These are phyloP conservation scores for Eucommia ulmoides DNA, from an alignment of 257 asterid species.

Conservation along the genomic window DNA sequence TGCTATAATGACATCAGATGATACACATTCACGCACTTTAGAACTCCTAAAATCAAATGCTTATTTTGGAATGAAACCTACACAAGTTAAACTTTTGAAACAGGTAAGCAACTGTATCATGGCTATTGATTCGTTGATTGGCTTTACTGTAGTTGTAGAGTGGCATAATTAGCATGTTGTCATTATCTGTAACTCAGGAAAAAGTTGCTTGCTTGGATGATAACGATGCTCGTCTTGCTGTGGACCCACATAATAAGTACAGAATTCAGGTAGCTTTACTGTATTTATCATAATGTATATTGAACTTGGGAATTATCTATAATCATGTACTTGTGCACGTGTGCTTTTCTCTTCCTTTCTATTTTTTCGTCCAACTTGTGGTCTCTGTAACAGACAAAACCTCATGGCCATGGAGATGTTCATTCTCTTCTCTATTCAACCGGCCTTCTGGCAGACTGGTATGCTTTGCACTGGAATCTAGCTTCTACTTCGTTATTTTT, in stretches of 20 bases:
- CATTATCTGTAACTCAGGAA: conserved; percentile 46
- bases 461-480: too few relatives aligned
- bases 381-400: too few relatives aligned
- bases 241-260: conserved; percentile 72
- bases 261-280: conserved; percentile 57
- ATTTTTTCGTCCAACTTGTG: too few relatives aligned
- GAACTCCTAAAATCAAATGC: conserved; percentile 61
- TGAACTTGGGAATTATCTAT: not conserved
- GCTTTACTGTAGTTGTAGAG: not conserved
- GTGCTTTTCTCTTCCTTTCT: not conserved
- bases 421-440: too few relatives aligned
- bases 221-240: conserved; percentile 87
- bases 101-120: conserved; percentile 44
- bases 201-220: conserved; percentile 99
- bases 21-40: conserved; percentile 69
- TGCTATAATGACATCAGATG: conserved; percentile 96
- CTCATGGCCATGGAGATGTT: too few relatives aligned
- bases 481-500: too few relatives aligned
- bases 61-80: conserved; percentile 91
- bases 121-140: not conserved
- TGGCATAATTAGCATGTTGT: not conserved
- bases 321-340: not conserved
- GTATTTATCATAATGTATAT: conserved; percentile 2
- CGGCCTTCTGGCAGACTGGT: too few relatives aligned
- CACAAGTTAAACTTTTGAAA: conserved; percentile 77